Percentiles rank a stretch among this genome's conserved stretches.
phyloP scores from a whole-genome alignment of 345 rosid species.

The Microthlaspi erraticum region DNA sequence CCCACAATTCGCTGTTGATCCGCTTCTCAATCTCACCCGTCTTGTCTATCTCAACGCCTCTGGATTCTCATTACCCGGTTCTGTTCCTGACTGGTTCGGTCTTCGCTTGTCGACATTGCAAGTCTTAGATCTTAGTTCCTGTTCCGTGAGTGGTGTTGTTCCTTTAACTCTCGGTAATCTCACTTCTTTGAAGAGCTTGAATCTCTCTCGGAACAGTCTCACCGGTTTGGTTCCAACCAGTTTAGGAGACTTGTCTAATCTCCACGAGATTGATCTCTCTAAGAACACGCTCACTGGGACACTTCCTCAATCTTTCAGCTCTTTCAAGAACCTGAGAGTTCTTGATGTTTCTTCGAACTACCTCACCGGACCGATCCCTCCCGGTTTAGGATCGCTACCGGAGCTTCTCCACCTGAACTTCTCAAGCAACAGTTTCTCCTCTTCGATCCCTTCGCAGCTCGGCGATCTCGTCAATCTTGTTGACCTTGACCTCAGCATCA shows the following conservation, averaged over 20 bases:
- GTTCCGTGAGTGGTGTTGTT: slow-evolving; percentile 61
- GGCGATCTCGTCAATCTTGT: slow-evolving; percentile 68
- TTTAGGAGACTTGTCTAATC: slow-evolving; percentile 61
- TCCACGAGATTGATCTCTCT: slow-evolving; percentile 72
- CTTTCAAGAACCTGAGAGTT: slow-evolving; percentile 58
- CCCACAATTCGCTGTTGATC: slow-evolving; percentile 78
- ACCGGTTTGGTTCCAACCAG: slow-evolving; percentile 65
- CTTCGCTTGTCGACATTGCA: slow-evolving; percentile 54
- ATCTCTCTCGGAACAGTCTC: slow-evolving; percentile 65
- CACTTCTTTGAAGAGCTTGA: slow-evolving; percentile 62
- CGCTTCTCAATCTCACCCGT: slow-evolving; percentile 68
- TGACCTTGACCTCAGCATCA: slow-evolving; percentile 86
- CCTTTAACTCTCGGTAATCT: slow-evolving; percentile 75
- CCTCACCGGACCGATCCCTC: slow-evolving; percentile 70
- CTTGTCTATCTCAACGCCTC: slow-evolving; percentile 83
- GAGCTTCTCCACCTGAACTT: slow-evolving; percentile 71
- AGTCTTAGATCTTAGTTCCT: slow-evolving; percentile 88
- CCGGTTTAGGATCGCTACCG: slow-evolving; percentile 56
- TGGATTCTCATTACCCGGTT: slow-evolving; percentile 71
- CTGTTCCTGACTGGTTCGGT: slow-evolving; percentile 85
- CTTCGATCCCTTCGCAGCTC: slow-evolving; percentile 73
- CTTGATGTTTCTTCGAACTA: slow-evolving; percentile 81
- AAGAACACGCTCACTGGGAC: slow-evolving; percentile 63
- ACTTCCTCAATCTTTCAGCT: slow-evolving; percentile 68
- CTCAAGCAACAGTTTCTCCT: slow-evolving; percentile 70